Evolutionary conservation across 305 asterid species (phyloP), one percentile per base, ranked within the genome.

Genomic region (Rubia balearica): DNA sequence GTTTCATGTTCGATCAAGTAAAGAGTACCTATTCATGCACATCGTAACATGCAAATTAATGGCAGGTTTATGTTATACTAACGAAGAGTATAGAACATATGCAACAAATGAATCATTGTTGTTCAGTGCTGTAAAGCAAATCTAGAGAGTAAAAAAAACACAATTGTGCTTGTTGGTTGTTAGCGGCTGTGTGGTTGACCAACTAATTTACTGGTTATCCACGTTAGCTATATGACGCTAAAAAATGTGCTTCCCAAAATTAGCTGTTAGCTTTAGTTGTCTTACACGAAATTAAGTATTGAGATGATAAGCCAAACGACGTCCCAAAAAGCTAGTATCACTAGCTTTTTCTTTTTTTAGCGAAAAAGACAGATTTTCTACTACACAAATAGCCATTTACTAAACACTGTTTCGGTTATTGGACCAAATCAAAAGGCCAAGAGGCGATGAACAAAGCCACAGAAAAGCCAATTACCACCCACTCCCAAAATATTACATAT

Each of bases 1-100:
- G 81, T 80, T 81, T 93, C 98, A 43, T 84, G 87, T 77, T 89
- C 83, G 81, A 93, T 84, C 77, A 93, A 75, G 82, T 86, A 86
- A 73, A 93, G 76, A 45, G 82, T 86, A 84, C 98, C 98, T 93
- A 74, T 63, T 70, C 64, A 70, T 61, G 63, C 59, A 61, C 33
- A 75, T 24, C 41, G 66, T 22, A 78, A 72, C 53, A 17, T 49
- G 30, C 0, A 65, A 57, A 77, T 16, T 65, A 51, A 48, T 38
- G 41, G 59, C 9, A 46, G 61, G 41, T 59, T 21, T 27, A 36
- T 27, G 33, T 40, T 43, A 61, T 51, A 51, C 57, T 24, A 13
- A 6, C 22, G 8, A 55, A 61, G 8, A 61, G 27, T 38, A 40
- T 11, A 21, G 64, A 36, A 64, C 33, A 7, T 51, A 17, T 7